A percentile compares a stretch with the other conserved stretches of the same genome.
These are phyloP conservation scores for Rhododendron ferrugineum DNA, from an alignment of 148 eudicot genomes.

Conservation along the genomic window DNA sequence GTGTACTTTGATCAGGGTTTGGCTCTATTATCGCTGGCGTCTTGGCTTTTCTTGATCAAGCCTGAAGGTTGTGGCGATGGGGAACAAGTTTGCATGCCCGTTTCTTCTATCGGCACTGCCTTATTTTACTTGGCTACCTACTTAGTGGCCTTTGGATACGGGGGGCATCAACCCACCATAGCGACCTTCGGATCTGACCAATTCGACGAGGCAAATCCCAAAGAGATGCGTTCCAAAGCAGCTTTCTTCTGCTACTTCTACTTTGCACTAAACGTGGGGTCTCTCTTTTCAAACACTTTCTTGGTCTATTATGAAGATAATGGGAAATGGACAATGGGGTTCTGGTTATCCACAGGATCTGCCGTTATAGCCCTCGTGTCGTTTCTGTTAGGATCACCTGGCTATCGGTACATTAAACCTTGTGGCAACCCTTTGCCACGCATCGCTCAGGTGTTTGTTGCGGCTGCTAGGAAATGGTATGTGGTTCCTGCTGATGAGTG, in stretches of 20 bases:
- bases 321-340: conserved; percentile 80
- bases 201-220: conserved; percentile 45
- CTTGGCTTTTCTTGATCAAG: conserved; percentile 57
- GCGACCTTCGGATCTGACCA: conserved; percentile 97
- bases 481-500: conserved; percentile 16
- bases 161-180: conserved; percentile 89
- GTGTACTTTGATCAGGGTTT: conserved; percentile 42
- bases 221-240: conserved; percentile 31
- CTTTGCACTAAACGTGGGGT: conserved; percentile 79
- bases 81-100: conserved; percentile 32
- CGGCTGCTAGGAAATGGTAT: conserved; percentile 50
- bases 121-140: conserved; percentile 71
- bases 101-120: conserved; percentile 24
- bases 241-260: conserved; percentile 79
- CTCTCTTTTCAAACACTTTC: conserved; percentile 77
- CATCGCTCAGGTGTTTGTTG: conserved; percentile 72
- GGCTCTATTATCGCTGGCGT: conserved; percentile 50
- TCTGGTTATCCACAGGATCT: conserved; percentile 53
- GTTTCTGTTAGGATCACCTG: conserved; percentile 38
- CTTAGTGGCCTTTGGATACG: conserved; percentile 88
- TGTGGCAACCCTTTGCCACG: conserved; percentile 87
- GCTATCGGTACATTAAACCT: conserved; percentile 57
- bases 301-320: conserved; percentile 75
- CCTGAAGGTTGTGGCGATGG: conserved; percentile 78
- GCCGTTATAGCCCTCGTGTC: conserved; percentile 48